A percentile compares a stretch with the other conserved stretches of the same genome.
phyloP scores from a whole-genome alignment of 108 stramenopile genomes.

The Skeletonema menzelii region DNA sequence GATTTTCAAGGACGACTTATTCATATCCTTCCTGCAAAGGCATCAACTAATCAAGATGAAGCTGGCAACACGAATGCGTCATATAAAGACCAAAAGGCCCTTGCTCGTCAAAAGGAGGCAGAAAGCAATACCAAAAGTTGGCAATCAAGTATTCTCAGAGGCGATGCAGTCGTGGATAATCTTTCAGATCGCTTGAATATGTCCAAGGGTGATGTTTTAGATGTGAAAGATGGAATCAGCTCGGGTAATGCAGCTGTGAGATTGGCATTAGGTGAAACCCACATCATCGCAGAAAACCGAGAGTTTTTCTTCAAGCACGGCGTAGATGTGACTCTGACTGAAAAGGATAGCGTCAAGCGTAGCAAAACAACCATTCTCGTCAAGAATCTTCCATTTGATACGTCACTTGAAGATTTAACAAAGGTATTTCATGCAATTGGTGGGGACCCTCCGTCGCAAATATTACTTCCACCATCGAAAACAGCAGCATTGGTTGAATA shows the following conservation, averaged over 20 bases:
- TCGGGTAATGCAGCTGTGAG: conserved; percentile 92
- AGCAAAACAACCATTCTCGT: conserved; percentile 90
- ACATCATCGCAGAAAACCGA: conserved; percentile 92
- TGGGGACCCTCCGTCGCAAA: conserved; percentile 60
- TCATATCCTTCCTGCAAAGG: conserved; percentile 81
- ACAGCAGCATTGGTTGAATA: conserved; percentile 94
- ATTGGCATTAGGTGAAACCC: conserved; percentile 95
- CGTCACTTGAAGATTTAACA: conserved; percentile 79
- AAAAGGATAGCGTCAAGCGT: conserved; percentile 51
- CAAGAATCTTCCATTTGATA: conserved; percentile 95
- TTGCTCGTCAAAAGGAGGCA: conserved; percentile 83
- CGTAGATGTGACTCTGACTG: conserved; percentile 87
- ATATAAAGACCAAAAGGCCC: conserved; percentile 92
- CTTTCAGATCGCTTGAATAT: conserved; percentile 88
- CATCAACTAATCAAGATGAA: conserved; percentile 35
- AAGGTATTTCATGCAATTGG: conserved; percentile 85
- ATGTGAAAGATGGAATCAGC: conserved; percentile 84
- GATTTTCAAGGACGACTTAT: conserved; percentile 91
- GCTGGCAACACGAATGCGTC: conserved; percentile 41
- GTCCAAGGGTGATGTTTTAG: conserved; percentile 89
- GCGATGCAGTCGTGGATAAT: conserved; percentile 95
- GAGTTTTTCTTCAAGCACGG: conserved; percentile 89
- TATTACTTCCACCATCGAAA: conserved; percentile 87
- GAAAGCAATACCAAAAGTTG: conserved; percentile 69
- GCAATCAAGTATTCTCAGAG: conserved; percentile 94